Base-by-base conservation (phyloP, 2,329 filamentous ascomycete genomes). In the Lomentospora prolificans region DNA sequence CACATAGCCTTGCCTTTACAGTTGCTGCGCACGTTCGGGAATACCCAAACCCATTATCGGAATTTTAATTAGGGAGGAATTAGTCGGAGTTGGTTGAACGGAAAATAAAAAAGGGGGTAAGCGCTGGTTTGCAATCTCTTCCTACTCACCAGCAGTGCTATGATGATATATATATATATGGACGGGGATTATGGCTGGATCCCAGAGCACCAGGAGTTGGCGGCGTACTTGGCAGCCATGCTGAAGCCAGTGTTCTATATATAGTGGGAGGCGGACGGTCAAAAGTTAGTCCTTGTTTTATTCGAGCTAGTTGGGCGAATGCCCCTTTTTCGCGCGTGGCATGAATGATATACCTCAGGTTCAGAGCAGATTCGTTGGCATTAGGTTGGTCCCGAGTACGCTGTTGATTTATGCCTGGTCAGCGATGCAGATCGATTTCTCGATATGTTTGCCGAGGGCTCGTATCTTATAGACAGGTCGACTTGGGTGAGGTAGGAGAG, bases 201-300 rank as follows among this genome's bases (percentile, higher is more conserved):
- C 48, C 24, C 24, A 51, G 48, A 22, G 22, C 14, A 51, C 28
- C 25, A 22, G 53, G 53, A 55, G 53, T 48, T 27, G 22, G 27
- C 27, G 53, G 53, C 53, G 53, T 31, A 36, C 28, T 30, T 53
- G 46, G 41, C 36, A 28, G 27, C 50, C 41, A 44, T 41, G n/a
- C 17, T 41, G 27, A 52, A 52, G 50, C 22, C 36, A 17, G 30
- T 33, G 33, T 27, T 25, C 19, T 54, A 33, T 28, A 51, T 51
- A 44, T 41, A 46, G 52, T 19, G 39, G 41, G 10, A 53, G 22
- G 41, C 12, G 46, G 19, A 4, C 9, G 5, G 46, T 41, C 30
- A 50, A 55, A 50, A 48, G 22, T 39, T 27, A 27, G 27, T 36
- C 25, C 46, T 25, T 53, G 14, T 12, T 51, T 27, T 53, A 9